Conservation (phyloP, 352 stramenopile genomes). For the Phytophthora capsici region DNA sequence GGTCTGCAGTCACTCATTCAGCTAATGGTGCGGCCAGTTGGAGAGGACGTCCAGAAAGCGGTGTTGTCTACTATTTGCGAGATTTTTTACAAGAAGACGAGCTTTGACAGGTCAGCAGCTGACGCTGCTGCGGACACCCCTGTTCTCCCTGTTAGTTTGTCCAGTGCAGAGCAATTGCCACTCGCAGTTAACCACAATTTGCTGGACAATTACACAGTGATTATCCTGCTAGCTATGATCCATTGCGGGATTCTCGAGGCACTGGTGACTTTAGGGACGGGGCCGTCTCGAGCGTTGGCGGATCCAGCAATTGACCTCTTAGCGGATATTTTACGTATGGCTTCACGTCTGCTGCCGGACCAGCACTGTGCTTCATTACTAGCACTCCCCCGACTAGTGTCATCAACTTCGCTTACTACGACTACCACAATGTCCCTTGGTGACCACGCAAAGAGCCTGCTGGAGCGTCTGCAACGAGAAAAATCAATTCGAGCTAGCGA, state of each 20-base stretch:
- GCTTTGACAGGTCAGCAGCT: conserved; percentile 71
- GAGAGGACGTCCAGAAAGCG: conserved; percentile 89
- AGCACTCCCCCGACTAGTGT: conserved; percentile 80
- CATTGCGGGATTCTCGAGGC: conserved; percentile 86
- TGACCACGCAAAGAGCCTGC: conserved; percentile 72
- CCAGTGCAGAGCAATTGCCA: conserved; percentile 69
- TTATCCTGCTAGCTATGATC: conserved; percentile 86
- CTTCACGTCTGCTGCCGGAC: conserved; percentile 79
- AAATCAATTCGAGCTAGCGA: conserved; percentile 88
- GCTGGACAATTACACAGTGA: conserved; percentile 90
- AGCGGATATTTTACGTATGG: conserved; percentile 86
- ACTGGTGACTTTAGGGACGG: conserved; percentile 83
- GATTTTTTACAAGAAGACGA: conserved; percentile 89
- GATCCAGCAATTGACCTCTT: conserved; percentile 88
- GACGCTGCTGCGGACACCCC: conserved; percentile 49
- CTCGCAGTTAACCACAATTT: conserved; percentile 78
- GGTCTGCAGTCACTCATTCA: conserved; percentile 88
- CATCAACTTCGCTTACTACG: conserved; percentile 76
- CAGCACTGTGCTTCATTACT: conserved; percentile 85
- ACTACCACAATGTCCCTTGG: conserved; percentile 75
- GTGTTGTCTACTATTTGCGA: conserved; percentile 90
- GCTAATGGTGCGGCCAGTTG: conserved; percentile 85
- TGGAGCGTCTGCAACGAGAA: conserved; percentile 81
- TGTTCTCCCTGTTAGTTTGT: conserved; percentile 73
- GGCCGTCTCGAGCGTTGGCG: conserved; percentile 70